These are phyloP conservation scores for Fusarium camptoceras DNA, from an alignment of 2,329 filamentous ascomycete genomes.

Conservation along the genomic window DNA sequence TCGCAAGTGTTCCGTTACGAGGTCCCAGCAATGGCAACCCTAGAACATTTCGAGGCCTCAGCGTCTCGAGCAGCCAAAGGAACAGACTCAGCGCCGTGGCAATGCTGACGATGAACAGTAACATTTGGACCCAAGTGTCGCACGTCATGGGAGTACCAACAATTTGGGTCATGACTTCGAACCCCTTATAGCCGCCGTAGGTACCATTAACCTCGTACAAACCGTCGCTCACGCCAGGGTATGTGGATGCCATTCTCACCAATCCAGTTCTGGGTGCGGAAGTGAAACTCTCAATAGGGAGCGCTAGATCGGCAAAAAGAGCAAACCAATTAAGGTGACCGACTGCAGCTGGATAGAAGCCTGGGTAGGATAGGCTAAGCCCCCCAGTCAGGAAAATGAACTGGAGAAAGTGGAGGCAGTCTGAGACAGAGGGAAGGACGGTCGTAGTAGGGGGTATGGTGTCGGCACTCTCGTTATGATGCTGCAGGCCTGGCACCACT, in stretches of 20 bases:
- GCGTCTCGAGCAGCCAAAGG: neutral
- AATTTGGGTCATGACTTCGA: neutral
- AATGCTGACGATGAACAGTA: neutral
- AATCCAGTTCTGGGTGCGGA: neutral
- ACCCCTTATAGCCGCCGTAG: neutral
- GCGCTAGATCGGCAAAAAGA: neutral
- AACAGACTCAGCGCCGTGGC: neutral
- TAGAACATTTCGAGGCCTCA: neutral
- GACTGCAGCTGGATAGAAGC: neutral
- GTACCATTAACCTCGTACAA: neutral
- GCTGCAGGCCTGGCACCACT: neutral
- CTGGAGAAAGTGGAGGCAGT: neutral
- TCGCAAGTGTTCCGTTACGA: rapidly evolving
- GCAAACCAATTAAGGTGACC: neutral
- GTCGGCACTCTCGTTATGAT: neutral
- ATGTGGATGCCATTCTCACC: neutral
- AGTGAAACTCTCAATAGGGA: neutral
- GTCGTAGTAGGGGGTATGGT: neutral
- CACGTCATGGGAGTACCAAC: neutral
- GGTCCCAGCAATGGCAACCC: neutral
- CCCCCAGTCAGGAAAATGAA: neutral
- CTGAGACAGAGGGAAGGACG: neutral
- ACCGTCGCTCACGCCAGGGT: neutral
- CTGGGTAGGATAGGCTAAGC: neutral
- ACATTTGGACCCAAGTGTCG: neutral